Evolutionary conservation across 164 flowering plant genomes (phyloP).

Genomic region (Nymphaea colorata): DNA sequence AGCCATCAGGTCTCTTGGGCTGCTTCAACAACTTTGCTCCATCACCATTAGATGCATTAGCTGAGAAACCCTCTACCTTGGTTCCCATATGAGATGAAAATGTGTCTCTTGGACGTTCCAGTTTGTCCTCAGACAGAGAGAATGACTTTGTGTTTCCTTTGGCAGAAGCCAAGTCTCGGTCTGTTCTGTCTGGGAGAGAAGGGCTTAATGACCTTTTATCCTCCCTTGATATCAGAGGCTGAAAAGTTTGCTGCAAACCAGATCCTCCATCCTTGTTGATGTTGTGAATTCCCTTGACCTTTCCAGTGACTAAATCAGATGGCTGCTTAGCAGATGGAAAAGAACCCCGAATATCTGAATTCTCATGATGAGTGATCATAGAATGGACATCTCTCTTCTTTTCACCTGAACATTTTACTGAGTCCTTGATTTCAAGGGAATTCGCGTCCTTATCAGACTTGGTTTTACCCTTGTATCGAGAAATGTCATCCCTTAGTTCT

Average conservation of each 20-base stretch:
- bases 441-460: neutral
- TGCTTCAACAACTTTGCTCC: slow-evolving; percentile 26
- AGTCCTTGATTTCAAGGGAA: neutral
- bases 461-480: neutral
- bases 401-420: neutral
- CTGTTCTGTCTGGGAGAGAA: slow-evolving; percentile 5
- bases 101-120: slow-evolving; percentile 9
- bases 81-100: neutral
- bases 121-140: slow-evolving; percentile 28
- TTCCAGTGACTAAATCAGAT: neutral
- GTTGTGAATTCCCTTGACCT: neutral
- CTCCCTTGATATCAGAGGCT: slow-evolving; percentile 11
- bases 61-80: slow-evolving; percentile 11
- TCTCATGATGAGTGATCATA: neutral
- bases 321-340: neutral
- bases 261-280: slow-evolving; percentile 18
- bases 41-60: slow-evolving; percentile 24
- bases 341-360: neutral
- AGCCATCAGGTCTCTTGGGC: slow-evolving; percentile 27
- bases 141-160: slow-evolving; percentile 24
- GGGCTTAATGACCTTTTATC: slow-evolving; percentile 32
- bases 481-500: neutral
- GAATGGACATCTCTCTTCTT: neutral
- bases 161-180: slow-evolving; percentile 21
- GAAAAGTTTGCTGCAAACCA: slow-evolving; percentile 14